Base-by-base conservation (phyloP, 176 grass and related monocot species). In the Avena sativa region DNA sequence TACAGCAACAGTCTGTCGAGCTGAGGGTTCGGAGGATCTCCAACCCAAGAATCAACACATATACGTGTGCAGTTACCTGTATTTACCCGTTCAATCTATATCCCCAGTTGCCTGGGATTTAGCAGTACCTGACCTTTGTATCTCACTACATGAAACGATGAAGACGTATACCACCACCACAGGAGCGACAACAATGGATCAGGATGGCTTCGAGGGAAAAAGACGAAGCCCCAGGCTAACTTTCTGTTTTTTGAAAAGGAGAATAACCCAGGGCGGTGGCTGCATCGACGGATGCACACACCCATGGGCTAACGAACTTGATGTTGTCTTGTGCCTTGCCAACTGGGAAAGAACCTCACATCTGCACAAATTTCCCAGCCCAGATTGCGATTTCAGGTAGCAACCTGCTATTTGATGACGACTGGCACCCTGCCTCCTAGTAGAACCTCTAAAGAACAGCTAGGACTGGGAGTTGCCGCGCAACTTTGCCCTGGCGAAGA, bases 401-500 rank as follows among this genome's bases (percentile, higher is more conserved):
- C 49, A 13, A 51, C 8, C 50, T 16, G 48, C 2, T 63, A 30
- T 60, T 0, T 12, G 30, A 25, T 1, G 75, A 84, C 46, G 36
- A 21, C 19, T 47, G 11, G 26, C 16, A 46, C 47, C 40, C 30
- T 50, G 58, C 68, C 68, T 21, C 17, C 58, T 62, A 40, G 5
- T 40, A 78, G 49, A 32, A 9, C 30, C 69, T 66, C 66, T 2
- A 26, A 68, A 79, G 5, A 63, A 3, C 19, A 52, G 17, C 71
- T 93, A 92, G 13, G 87, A 82, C 48, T 81, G 52, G 7, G 85
- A 86, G 84, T 77, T 87, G 36, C 89, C 89, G 9, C 84, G 84
- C 71, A 98, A 86, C 80, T 98, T 98, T 3, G 93, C 93, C 82
- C 87, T 92, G 15, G 93, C 93, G 6, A 98, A 98, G 69, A 96